Base-by-base conservation (phyloP, 352 stramenopile species). In the Globisporangium spinosum region DNA sequence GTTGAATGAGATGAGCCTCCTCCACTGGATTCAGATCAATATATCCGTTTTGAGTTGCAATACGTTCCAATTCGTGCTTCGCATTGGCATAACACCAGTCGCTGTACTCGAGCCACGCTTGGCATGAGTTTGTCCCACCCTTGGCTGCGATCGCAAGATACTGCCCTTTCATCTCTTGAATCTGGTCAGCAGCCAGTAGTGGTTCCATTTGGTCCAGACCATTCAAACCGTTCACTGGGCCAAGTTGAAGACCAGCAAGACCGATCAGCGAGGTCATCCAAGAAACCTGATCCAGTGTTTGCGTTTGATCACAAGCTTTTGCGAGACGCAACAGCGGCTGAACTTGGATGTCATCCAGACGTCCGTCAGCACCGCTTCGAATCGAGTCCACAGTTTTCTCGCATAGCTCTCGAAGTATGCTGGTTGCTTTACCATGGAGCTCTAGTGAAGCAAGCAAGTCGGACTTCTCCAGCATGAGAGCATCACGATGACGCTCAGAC, bases 51-150 rank as follows among this genome's bases (percentile, higher is more conserved):
- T 89, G 79, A 4, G 66, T 68, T 4, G 62, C 58, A 55, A 94
- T 71, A 5, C 61, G 69, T 35, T 82, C 79, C 4, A 91, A 68
- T 54, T 75, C 71, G 7, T 64, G 64, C 38, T 77, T 83, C 13
- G 78, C 80, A 40, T 76, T 78, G 40, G 80, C 69, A 49, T 94
- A 91, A 35, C 78, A 90, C 87, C 87, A 94, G 61, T 91, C 73
- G 65, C 83, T 82, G 55, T 90, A 94, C 27, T 72, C 62, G 51
- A 86, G 63, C 84, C 84, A 94, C 1, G 76, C 79, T 38, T 79
- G 77, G 5, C 73, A 53, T 55, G 78, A 86, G 32, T 67, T 70
- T 34, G 78, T 74, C 0, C 65, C 64, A 22, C 89, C 54, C 12
- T 69, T 47, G 6, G 78, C 79, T 3, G 82, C 84, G 62, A 78